A percentile compares a stretch with the other conserved stretches of the same genome.
These are phyloP conservation scores for Conticribra weissflogii DNA, from an alignment of 108 stramenopile species.

Conservation along the genomic window DNA sequence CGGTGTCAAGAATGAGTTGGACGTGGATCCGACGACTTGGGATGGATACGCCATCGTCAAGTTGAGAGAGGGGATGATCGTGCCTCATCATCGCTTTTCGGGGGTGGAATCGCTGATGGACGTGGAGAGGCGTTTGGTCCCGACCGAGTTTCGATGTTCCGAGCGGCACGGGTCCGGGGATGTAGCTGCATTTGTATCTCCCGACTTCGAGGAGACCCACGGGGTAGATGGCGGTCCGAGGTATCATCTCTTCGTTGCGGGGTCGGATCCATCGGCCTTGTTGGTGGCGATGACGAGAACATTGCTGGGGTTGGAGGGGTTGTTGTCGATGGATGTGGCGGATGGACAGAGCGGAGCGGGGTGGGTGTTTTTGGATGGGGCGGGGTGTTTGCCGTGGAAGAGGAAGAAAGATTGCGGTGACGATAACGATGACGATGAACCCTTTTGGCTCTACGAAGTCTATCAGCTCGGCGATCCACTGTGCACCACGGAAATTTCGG, in stretches of 20 bases:
- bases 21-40: conserved; percentile 16
- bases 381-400: conserved; percentile 17
- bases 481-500: conserved; percentile 5
- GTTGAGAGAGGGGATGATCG: conserved; percentile 24
- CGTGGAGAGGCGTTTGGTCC: neutral
- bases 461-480: conserved; percentile 18
- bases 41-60: conserved; percentile 4
- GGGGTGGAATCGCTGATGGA: neutral
- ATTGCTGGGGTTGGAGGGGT: conserved; percentile 14
- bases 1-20: conserved; percentile 7
- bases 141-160: conserved; percentile 3
- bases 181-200: too few relatives aligned
- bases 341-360: conserved; percentile 29
- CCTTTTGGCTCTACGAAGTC: conserved; percentile 27
- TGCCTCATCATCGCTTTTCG: conserved; percentile 14
- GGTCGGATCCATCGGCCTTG: conserved; percentile 4
- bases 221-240: conserved; percentile 4
- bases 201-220: neutral
- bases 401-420: neutral
- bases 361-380: conserved; percentile 16
- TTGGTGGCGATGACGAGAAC: neutral
- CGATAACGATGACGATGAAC: neutral
- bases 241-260: conserved; percentile 20
- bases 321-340: conserved; percentile 17
- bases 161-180: too few relatives aligned